Conservation (phyloP, 108 stramenopile species). For the Schizochytrium sp. region DNA sequence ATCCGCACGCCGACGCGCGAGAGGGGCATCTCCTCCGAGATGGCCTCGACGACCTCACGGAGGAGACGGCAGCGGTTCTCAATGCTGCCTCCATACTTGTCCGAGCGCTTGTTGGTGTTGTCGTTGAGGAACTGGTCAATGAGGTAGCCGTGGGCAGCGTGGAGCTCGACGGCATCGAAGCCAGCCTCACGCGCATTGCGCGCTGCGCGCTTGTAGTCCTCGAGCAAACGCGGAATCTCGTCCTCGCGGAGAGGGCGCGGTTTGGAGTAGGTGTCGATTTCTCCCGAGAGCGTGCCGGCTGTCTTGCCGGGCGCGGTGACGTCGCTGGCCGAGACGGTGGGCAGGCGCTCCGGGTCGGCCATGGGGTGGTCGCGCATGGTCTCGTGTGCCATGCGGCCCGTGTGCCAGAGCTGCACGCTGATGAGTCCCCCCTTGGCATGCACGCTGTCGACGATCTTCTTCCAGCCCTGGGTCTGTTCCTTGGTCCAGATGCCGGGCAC, state of each 20-base stretch:
- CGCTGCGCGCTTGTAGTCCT: not conserved
- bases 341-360: not conserved
- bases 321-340: not conserved
- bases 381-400: not conserved
- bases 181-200: conserved; percentile 69
- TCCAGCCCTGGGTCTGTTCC: conserved; percentile 5
- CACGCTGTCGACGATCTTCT: not conserved
- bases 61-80: conserved; percentile 78
- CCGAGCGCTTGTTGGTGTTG: conserved; percentile 77
- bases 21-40: conserved; percentile 55
- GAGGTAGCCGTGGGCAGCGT: conserved; percentile 94
- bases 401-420: conserved; percentile 16
- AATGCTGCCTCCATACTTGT: conserved; percentile 83
- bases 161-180: conserved; percentile 92
- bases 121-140: conserved; percentile 86
- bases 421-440: not conserved
- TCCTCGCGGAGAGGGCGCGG: not conserved
- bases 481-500: conserved; percentile 10
- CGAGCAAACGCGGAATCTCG: not conserved
- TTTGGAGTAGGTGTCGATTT: not conserved
- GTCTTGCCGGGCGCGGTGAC: not conserved
- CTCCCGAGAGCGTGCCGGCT: not conserved
- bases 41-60: conserved; percentile 70
- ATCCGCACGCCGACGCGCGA: not conserved
- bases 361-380: not conserved